phyloP scores from a whole-genome alignment of 345 rosid genomes.

The Tarenaya hassleriana region DNA sequence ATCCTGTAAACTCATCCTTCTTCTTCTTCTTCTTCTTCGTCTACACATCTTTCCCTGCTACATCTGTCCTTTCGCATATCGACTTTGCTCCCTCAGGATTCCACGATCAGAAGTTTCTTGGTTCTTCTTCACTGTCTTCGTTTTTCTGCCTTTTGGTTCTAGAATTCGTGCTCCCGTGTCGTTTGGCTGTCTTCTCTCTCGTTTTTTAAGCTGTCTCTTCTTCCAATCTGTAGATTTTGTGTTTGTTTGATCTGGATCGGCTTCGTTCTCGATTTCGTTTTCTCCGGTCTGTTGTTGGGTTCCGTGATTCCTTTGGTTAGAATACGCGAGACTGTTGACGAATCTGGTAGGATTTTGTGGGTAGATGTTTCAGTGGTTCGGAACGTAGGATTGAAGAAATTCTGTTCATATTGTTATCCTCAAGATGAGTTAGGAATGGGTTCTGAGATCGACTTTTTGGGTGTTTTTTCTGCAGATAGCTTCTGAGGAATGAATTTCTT shows the following conservation, averaged over 20 bases:
- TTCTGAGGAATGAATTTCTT: constrained; percentile 70
- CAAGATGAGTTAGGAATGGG: neutral
- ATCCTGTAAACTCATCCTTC: neutral
- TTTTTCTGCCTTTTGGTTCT: too few relatives aligned
- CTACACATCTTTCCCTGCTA: neutral
- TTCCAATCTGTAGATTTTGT: neutral
- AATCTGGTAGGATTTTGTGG: constrained; percentile 13
- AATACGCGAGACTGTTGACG: constrained; percentile 4
- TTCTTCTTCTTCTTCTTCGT: neutral
- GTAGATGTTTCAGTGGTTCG: constrained; percentile 5
- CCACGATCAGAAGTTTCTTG: constrained; percentile 7
- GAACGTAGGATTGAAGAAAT: neutral
- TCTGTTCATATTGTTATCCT: neutral
- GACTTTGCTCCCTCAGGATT: constrained; percentile 10
- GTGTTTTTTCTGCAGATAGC: neutral
- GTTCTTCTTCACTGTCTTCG: constrained; percentile 11
- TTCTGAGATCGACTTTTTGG: constrained; percentile 23
- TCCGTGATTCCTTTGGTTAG: neutral
- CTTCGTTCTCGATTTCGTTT: constrained; percentile 8
- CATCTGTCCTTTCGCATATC: constrained; percentile 8
- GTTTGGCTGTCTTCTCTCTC: too few relatives aligned
- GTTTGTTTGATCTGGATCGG: constrained; percentile 20
- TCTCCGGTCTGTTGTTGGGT: constrained; percentile 8
- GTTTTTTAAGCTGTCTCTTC: constrained; percentile 3
- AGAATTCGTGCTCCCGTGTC: too few relatives aligned